These are phyloP conservation scores for Penicillium alfredii DNA, from an alignment of 495 filamentous ascomycete genomes.

Conservation along the genomic window DNA sequence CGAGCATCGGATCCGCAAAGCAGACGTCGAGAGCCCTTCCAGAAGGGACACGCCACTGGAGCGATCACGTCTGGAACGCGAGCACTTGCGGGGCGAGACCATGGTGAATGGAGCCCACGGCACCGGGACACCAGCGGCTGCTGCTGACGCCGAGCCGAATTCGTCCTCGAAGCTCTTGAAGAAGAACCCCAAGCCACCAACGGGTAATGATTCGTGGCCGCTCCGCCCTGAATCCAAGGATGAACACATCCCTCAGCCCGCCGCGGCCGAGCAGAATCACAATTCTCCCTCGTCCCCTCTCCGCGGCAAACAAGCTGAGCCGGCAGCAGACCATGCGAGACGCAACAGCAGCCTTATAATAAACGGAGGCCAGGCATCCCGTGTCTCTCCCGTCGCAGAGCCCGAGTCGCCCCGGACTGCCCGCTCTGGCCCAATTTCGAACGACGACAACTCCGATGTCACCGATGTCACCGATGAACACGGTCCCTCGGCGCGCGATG, in stretches of 20 bases:
- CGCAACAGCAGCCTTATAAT: conserved; percentile 6
- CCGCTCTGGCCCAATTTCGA: conserved; percentile 16
- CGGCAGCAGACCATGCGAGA: neutral
- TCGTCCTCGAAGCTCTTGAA: conserved; percentile 26
- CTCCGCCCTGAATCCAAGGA: conserved; percentile 13
- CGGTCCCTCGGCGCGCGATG: conserved; percentile 20
- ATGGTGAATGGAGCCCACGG: conserved; percentile 13
- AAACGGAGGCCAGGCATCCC: conserved; percentile 7
- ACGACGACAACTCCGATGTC: conserved; percentile 17
- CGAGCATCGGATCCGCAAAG: conserved; percentile 28
- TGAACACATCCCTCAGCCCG: conserved; percentile 9
- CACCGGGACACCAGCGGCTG: conserved; percentile 15
- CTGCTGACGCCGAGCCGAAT: conserved; percentile 8
- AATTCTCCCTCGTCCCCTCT: conserved; percentile 10
- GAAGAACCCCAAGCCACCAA: conserved; percentile 20
- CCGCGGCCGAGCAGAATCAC: conserved; percentile 7
- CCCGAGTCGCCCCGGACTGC: conserved; percentile 10
- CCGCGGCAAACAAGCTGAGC: conserved; percentile 9
- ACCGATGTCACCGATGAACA: conserved; percentile 12
- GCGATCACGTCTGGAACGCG: conserved; percentile 27
- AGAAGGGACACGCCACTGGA: conserved; percentile 33
- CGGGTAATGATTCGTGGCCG: conserved; percentile 27
- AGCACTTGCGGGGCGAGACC: conserved; percentile 17
- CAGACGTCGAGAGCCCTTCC: conserved; percentile 23
- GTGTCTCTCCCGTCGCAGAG: conserved; percentile 9